A percentile compares a stretch with the other conserved stretches of the same genome.
Evolutionary conservation across 2,329 filamentous ascomycete genomes (phyloP).

Genomic region (Podosphaera fusca): DNA sequence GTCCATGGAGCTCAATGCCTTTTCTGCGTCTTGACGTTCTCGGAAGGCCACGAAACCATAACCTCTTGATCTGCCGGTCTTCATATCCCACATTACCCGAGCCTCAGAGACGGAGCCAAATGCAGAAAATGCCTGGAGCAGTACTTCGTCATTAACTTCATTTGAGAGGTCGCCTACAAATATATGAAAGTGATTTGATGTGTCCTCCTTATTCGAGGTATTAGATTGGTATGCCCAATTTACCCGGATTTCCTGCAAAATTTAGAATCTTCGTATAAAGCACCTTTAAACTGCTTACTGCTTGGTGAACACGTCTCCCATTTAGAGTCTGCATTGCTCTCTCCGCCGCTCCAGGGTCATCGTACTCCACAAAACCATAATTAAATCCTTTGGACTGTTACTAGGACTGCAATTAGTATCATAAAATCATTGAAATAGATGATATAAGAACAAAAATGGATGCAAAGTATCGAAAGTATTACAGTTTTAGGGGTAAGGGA

Average conservation of each 20-base stretch:
- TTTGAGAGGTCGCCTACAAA: conserved; percentile 96
- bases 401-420: conserved; percentile 16
- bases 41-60: conserved; percentile 97
- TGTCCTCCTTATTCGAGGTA: conserved; percentile 84
- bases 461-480: background rate
- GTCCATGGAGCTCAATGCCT: conserved; percentile 92
- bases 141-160: conserved; percentile 91
- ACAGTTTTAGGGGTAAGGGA: background rate
- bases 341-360: conserved; percentile 89
- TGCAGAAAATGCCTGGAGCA: conserved; percentile 81
- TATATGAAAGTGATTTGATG: conserved; percentile 94
- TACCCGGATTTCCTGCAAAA: conserved; percentile 70
- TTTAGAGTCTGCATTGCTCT: conserved; percentile 95
- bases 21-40: conserved; percentile 80
- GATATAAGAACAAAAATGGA: conserved; percentile 2
- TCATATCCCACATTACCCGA: conserved; percentile 99
- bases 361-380: conserved; percentile 97
- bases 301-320: conserved; percentile 83
- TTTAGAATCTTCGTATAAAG: background rate
- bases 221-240: conserved; percentile 99
- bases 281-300: conserved; percentile 31
- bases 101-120: conserved; percentile 94
- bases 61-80: conserved; percentile 88
- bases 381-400: conserved; percentile 83
- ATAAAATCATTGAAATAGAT: conserved; percentile 10